Conservation (phyloP, 805 yeast species). For the Yarrowia keelungensis region DNA sequence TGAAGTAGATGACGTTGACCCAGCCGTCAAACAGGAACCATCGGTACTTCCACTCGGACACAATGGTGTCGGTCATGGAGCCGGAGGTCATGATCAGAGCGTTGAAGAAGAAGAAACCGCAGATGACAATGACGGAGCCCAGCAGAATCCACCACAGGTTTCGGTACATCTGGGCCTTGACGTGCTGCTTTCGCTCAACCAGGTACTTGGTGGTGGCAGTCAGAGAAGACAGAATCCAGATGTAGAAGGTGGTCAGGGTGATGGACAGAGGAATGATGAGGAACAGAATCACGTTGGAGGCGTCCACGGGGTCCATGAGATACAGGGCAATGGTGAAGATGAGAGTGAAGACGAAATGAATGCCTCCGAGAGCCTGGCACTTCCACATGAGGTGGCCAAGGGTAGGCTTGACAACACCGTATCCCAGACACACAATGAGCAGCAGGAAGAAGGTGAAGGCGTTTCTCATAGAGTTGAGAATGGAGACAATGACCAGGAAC, state of each 20-base stretch:
- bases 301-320: constrained; percentile 55
- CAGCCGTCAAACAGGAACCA: constrained; percentile 91
- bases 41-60: constrained; percentile 89
- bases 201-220: constrained; percentile 75
- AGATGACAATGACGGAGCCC: constrained; percentile 65
- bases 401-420: constrained; percentile 91
- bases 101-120: constrained; percentile 73
- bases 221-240: constrained; percentile 74
- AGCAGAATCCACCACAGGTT: constrained; percentile 77
- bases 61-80: constrained; percentile 77
- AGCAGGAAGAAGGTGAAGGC: constrained; percentile 88
- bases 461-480: constrained; percentile 79
- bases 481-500: constrained; percentile 77
- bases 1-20: constrained; percentile 88
- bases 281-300: constrained; percentile 60
- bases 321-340: constrained; percentile 64
- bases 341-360: constrained; percentile 63
- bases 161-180: constrained; percentile 86
- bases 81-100: constrained; percentile 75
- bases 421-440: constrained; percentile 86
- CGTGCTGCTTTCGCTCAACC: constrained; percentile 86
- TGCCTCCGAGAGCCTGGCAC: constrained; percentile 64
- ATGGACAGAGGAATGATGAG: constrained; percentile 74
- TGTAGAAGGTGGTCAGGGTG: constrained; percentile 74
- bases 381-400: constrained; percentile 80